Base-by-base conservation (phyloP, 768 basidiomycete species). In the Amanita fuliginea region DNA sequence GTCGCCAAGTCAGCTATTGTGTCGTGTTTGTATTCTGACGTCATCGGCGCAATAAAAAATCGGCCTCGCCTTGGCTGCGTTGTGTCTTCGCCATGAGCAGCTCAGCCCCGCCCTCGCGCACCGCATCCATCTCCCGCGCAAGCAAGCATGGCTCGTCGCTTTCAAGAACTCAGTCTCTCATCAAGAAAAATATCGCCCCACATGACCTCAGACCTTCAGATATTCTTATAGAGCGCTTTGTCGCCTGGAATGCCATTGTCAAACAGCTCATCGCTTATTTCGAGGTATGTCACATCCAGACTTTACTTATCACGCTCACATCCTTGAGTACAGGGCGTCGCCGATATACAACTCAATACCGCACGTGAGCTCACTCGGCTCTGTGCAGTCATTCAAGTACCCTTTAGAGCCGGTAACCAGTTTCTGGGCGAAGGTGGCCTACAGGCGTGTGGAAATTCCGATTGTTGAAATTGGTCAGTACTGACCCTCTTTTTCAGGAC, bases 381-480 rank as follows among this genome's bases (percentile, higher is more conserved):
- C 39, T 87, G 88, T 8, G 91, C 84, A 1, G 90, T 98, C 53
- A 95, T 99, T 53, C 95, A 99, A 64, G 95, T 98, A 0, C 96
- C 96, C 0, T 98, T 99, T 71, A 73, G 85, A 32, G 78, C 89
- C 2, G 94, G 93, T 6, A 95, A 96, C 67, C 95, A 98, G 70
- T 99, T 99, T 62, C 73, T 99, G 3, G 96, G 96, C n/a, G 93
- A 98, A 64, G 90, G 89, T 10, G 95, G 96, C 42, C 70, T 99
- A 43, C 91, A 94, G 76, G 83, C 78, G 51, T 4, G 28, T 21
- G 30, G 72, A 21, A 49, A 28, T 51, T 7, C 40, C 48, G 33
- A 24, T 39, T 34, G 19, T 53, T 19, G 37, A 11, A 11, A 6
- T 22, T 6, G 33, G 33, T 21, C 14, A n/a, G n/a, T n/a, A 30